A percentile compares a stretch with the other conserved stretches of the same genome.
Evolutionary conservation across 2,329 filamentous ascomycete genomes (phyloP).

Genomic region (Colletotrichum sp.): DNA sequence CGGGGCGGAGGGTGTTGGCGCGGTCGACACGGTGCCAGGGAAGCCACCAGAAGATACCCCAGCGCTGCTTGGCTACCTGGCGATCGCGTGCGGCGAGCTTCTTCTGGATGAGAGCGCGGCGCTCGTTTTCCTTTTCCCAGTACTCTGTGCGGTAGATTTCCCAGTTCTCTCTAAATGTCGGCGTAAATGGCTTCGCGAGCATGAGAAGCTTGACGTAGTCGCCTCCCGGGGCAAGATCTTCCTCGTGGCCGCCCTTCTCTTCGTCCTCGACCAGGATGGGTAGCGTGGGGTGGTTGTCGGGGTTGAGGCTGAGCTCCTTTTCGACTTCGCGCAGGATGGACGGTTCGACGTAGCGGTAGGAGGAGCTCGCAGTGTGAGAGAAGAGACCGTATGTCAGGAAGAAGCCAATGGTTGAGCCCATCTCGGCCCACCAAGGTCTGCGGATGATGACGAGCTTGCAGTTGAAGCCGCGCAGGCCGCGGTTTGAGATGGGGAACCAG

Average conservation of each 20-base stretch:
- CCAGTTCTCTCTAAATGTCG: slow-evolving; percentile 96
- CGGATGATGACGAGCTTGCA: slow-evolving; percentile 92
- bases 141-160: slow-evolving; percentile 93
- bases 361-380: slow-evolving; percentile 69
- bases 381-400: slow-evolving; percentile 79
- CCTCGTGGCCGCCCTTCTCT: slow-evolving; percentile 75
- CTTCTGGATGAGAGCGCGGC: slow-evolving; percentile 73
- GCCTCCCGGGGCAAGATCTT: slow-evolving; percentile 88
- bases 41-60: slow-evolving; percentile 86
- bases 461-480: slow-evolving; percentile 90
- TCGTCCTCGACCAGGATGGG: slow-evolving; percentile 57
- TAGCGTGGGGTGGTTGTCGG: slow-evolving; percentile 45
- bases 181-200: slow-evolving; percentile 92
- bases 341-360: slow-evolving; percentile 80
- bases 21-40: slow-evolving; percentile 61
- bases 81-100: slow-evolving; percentile 74
- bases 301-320: slow-evolving; percentile 57
- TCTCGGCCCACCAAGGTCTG: slow-evolving; percentile 81
- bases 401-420: slow-evolving; percentile 74
- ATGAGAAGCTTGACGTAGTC: slow-evolving; percentile 91
- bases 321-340: slow-evolving; percentile 64
- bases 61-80: slow-evolving; percentile 69
- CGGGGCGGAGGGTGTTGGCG: slow-evolving; percentile 18
- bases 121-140: slow-evolving; percentile 96
- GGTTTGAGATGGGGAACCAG: slow-evolving; percentile 89